Conservation (phyloP, 1,284 basidiomycete species). For the Melampsora occidentalis region DNA sequence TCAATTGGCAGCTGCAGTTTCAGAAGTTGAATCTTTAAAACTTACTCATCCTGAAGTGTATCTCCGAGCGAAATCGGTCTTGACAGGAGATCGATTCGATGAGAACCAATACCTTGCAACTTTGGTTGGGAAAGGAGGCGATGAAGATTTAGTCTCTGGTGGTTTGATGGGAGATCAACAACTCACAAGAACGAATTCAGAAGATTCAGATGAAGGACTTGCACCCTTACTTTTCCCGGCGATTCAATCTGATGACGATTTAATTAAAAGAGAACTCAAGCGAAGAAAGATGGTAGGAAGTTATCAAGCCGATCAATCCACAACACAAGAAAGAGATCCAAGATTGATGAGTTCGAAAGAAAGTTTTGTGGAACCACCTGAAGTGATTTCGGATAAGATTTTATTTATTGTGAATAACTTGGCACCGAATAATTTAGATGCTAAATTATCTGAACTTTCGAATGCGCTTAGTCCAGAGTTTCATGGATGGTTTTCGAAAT, state of each 20-base stretch:
- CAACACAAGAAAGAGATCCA: conserved; percentile 54
- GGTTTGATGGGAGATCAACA: conserved; percentile 15
- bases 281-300: conserved; percentile 22
- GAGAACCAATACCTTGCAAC: conserved; percentile 31
- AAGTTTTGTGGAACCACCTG: conserved; percentile 67
- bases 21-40: conserved; percentile 79
- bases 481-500: conserved; percentile 94
- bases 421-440: conserved; percentile 86
- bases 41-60: conserved; percentile 85
- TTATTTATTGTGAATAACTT: conserved; percentile 98
- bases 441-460: conserved; percentile 78
- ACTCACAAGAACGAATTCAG: conserved; percentile 11
- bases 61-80: conserved; percentile 67
- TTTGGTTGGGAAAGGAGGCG: conserved; percentile 19
- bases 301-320: conserved; percentile 51
- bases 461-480: conserved; percentile 75
- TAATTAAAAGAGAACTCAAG: conserved; percentile 31
- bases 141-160: background rate
- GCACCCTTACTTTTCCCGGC: conserved; percentile 20
- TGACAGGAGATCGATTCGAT: conserved; percentile 26
- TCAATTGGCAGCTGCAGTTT: conserved; percentile 81
- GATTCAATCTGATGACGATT: conserved; percentile 36
- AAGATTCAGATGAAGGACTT: conserved; percentile 7
- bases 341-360: conserved; percentile 58
- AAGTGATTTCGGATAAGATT: conserved; percentile 87